Base-by-base conservation (phyloP, 192 early-diverging fungal species). In the Mortierella claussenii region DNA sequence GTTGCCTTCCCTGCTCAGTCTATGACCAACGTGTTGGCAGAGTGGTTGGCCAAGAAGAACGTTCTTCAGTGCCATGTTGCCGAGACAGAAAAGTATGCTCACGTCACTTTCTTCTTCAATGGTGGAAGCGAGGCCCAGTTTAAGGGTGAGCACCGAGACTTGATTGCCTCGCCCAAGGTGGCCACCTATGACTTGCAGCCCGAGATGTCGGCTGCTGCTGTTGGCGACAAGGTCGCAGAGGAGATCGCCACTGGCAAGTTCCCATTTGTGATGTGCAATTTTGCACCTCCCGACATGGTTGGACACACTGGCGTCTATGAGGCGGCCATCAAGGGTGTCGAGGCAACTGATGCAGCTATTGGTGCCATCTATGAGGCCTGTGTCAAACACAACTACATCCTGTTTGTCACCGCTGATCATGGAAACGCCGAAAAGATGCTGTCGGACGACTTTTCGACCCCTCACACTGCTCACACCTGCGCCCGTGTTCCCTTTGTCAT, bases 61-160 rank as follows among this genome's bases (percentile, higher is more conserved):
- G 83, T 98, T 20, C 84, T 91, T 24, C 98, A 99, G 83, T 89
- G 89, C 81, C 98, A 98, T 83, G 88, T 98, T 66, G 98, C 98
- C 47, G 98, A 99, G 85, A 99, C 98, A 4, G 98, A 99, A 75
- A 99, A 99, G 86, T 99, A 97, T 83, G 97, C 98, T 27, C 98
- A 99, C 79, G 98, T 99, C 30, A 99, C 98, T 48, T 99, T 99
- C 89, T 99, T 99, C 90, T 99, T 98, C 86, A 98, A 98, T 83
- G 98, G 98, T 64, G 98, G 98, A 28, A 86, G 90, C 21, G 97
- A 98, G 81, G 89, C 92, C 30, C 95, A 97, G 79, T 99, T 95
- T 82, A 49, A 79, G 42, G 78, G 81, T 44, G 98, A 99, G 85
- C 88, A 95, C 59, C 93, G 98, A 44, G 92, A 90, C 57, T 73